Base-by-base conservation (phyloP, 306 rosid genomes). In the Trifolium pratense region DNA sequence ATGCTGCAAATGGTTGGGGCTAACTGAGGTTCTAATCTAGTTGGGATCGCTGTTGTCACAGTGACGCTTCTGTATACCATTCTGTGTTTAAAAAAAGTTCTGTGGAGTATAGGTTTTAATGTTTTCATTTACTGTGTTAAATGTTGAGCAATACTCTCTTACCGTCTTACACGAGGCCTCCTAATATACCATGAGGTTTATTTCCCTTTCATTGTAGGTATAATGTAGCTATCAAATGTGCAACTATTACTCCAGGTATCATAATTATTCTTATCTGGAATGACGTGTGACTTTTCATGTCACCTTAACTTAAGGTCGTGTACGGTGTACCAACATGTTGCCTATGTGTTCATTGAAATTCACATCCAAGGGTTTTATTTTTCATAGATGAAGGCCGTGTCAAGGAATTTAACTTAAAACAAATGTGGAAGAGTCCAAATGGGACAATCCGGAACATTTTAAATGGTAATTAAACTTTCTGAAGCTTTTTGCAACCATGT, bases 341-440 rank as follows among this genome's bases (percentile, higher is more conserved):
- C 46, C 12, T 6, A n/a, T n/a, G 45, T 58, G 71, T 55, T 62
- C 43, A 70, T 36, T 63, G 51, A 84, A 81, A 73, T 39, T 84
- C 65, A 63, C 76, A 31, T 57, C 68, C 48, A 20, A 56, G 21
- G 68, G 72, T 29, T 68, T 83, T 71, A 7, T 80, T 57, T 74
- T 83, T 80, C 60, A 34, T 84, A 94, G 99, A 94, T 79, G 97
- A 91, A 70, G 91, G 66, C 31, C 97, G 99, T 32, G 78, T 94
- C 81, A 84, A 79, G 86, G 99, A 94, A 83, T 94, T 94, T 82
- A 77, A 17, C 78, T 80, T 94, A 84, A 94, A 84, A 79, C 85
- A 85, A 36, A 94, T 94, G 97, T 94, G 99, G 99, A 94, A 64
- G 83, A 94, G 99, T 82, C 99, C 99, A 68, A 94, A 91, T 81